Evolutionary conservation across 768 basidiomycete species (phyloP).

Genomic region (Mycena maculata): DNA sequence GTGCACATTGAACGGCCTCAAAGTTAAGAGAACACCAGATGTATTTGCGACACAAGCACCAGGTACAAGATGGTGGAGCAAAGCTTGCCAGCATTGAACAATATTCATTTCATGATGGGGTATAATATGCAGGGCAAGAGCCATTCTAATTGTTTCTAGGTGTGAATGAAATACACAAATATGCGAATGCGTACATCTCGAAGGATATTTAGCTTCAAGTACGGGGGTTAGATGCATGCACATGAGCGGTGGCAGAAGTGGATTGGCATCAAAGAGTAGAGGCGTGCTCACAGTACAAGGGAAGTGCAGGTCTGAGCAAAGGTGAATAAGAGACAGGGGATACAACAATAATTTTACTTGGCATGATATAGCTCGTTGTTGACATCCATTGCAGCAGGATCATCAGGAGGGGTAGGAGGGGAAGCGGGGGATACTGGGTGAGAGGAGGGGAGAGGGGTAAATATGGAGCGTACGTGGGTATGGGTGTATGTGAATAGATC

Average conservation of each 20-base stretch:
- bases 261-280: background rate
- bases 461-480: background rate
- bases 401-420: background rate
- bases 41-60: background rate
- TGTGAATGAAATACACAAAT: constrained; percentile 10
- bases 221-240: background rate
- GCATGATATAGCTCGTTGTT: background rate
- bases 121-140: constrained; percentile 2
- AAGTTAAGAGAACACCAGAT: background rate
- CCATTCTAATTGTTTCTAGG: background rate
- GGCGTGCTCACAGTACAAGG: background rate
- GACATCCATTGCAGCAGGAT: background rate
- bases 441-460: background rate
- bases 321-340: background rate
- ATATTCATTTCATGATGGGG: constrained; percentile 1
- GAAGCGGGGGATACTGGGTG: background rate
- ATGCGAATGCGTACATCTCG: constrained; percentile 2
- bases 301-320: background rate
- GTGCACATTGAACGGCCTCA: background rate
- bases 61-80: background rate
- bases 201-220: background rate
- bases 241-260: background rate
- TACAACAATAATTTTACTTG: background rate
- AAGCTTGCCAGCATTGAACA: background rate
- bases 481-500: background rate